phyloP scores from a whole-genome alignment of 345 rosid species.

The Reutealis trisperma region DNA sequence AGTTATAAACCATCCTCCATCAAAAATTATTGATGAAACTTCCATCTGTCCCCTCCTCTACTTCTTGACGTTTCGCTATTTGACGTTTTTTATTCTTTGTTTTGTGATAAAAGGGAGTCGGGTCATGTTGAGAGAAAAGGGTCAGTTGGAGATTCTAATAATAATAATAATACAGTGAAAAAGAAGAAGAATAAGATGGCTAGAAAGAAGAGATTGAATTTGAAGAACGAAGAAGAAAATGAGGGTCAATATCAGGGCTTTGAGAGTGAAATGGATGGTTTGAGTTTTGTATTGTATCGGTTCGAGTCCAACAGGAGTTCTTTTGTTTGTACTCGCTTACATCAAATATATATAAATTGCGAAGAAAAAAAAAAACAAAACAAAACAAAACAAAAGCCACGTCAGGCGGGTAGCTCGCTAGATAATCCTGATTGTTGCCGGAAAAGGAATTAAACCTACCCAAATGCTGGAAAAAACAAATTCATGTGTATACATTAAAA shows the following conservation, averaged over 20 bases:
- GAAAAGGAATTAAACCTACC: too few species aligned
- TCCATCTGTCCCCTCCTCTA: conserved; percentile 44
- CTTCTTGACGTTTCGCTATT: conserved; percentile 53
- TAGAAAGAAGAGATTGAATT: conserved; percentile 52
- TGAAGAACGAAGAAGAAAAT: conserved; percentile 24
- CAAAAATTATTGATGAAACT: conserved; percentile 28
- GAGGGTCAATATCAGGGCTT: not conserved
- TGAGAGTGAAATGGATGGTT: conserved; percentile 24
- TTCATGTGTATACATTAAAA: too few species aligned
- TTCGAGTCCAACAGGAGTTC: conserved; percentile 50
- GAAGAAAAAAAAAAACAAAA: too few species aligned
- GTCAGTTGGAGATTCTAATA: conserved; percentile 4
- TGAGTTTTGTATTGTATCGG: conserved; percentile 33
- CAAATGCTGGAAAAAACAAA: too few species aligned
- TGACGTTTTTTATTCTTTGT: conserved; percentile 17
- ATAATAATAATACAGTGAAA: not conserved
- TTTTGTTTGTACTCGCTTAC: conserved; percentile 79
- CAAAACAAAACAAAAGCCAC: too few species aligned
- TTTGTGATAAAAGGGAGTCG: conserved; percentile 19
- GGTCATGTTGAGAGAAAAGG: conserved; percentile 23
- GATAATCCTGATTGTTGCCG: too few species aligned
- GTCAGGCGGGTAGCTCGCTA: too few species aligned
- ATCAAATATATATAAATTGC: conserved; percentile 22
- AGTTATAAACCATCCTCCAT: conserved; percentile 20
- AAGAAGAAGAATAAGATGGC: conserved; percentile 38